These are phyloP conservation scores for Triadica sebifera DNA, from an alignment of 345 rosid genomes.

Conservation along the genomic window DNA sequence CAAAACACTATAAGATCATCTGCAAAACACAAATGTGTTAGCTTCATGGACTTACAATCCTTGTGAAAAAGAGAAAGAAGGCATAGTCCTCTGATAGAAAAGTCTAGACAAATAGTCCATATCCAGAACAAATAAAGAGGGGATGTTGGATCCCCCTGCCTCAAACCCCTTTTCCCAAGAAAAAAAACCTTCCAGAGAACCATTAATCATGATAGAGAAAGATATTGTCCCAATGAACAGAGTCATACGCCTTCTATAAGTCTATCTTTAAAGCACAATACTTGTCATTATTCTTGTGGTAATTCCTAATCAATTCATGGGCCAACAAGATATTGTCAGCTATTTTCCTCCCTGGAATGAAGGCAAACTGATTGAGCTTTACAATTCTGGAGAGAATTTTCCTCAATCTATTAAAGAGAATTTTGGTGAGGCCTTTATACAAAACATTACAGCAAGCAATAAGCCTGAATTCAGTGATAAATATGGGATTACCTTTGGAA, in stretches of 20 bases:
- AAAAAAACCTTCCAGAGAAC: not conserved
- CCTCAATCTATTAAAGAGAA: not conserved
- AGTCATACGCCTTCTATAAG: not conserved
- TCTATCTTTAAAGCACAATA: not conserved
- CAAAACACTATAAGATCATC: not conserved
- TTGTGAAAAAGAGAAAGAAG: not conserved
- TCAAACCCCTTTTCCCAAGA: not conserved
- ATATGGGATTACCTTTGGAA: too few species aligned
- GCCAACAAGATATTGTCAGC: not conserved
- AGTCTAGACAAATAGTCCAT: not conserved
- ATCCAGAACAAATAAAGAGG: not conserved
- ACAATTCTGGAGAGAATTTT: not conserved
- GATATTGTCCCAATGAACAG: not conserved
- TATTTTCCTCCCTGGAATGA: not conserved
- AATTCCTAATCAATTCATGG: not conserved
- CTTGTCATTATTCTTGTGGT: not conserved
- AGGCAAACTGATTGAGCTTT: not conserved
- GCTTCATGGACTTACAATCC: not conserved
- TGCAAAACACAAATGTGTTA: not conserved
- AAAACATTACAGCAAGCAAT: not conserved
- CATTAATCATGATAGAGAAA: not conserved
- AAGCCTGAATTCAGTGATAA: too few species aligned
- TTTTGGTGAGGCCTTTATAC: not conserved
- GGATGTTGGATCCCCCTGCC: not conserved
- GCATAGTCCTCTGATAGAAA: not conserved